These are phyloP conservation scores for Erucastrum elatum DNA, from an alignment of 345 rosid species.

Conservation along the genomic window DNA sequence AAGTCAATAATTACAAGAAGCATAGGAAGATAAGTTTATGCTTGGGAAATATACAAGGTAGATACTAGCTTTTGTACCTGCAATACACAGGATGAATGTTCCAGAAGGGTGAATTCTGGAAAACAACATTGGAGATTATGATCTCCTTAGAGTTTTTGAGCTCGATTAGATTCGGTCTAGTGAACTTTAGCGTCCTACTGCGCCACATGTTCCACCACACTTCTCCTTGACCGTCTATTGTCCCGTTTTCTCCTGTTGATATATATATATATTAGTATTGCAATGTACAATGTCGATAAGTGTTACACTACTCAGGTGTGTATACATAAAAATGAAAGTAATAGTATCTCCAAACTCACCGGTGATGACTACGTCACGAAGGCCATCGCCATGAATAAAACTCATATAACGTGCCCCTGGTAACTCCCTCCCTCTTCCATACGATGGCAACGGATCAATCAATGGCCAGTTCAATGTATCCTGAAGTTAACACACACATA, in stretches of 20 bases:
- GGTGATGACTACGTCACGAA: conserved; percentile 79
- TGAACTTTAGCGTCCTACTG: conserved; percentile 68
- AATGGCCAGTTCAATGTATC: conserved; percentile 80
- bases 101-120: conserved; percentile 92
- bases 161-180: conserved; percentile 85
- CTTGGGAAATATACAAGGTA: neutral
- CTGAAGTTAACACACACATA: conserved; percentile 47
- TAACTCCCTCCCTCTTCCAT: conserved; percentile 96
- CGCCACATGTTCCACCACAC: conserved; percentile 99
- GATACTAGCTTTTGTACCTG: conserved; percentile 51
- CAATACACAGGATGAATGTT: conserved; percentile 95
- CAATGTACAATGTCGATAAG: neutral
- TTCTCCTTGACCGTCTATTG: conserved; percentile 96
- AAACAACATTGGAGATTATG: conserved; percentile 77
- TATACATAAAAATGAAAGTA: neutral
- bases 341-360: conserved; percentile 65
- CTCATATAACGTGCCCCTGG: conserved; percentile 87
- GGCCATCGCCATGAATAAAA: conserved; percentile 95
- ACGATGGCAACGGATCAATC: conserved; percentile 82
- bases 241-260: conserved; percentile 82
- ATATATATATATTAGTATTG: neutral
- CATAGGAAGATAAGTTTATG: neutral
- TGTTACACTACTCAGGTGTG: neutral
- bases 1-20: neutral
- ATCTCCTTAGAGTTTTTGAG: conserved; percentile 68